Evolutionary conservation across 805 yeast genomes (phyloP).

Genomic region (Ogataea dorogensis): DNA sequence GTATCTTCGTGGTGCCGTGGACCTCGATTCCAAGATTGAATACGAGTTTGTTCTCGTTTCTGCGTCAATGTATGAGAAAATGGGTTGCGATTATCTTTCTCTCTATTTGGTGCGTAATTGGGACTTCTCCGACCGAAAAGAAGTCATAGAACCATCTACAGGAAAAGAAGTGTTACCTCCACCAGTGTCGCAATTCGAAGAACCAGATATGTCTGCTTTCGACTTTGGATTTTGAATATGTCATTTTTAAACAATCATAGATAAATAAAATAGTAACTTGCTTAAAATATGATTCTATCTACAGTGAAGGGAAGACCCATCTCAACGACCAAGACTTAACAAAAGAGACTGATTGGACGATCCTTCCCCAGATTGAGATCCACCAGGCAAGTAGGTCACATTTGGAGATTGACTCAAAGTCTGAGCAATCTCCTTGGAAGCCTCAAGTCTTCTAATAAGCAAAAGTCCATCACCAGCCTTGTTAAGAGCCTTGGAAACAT

Average conservation of each 20-base stretch:
- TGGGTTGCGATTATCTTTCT: slow-evolving; percentile 89
- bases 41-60: slow-evolving; percentile 60
- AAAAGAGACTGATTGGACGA: slow-evolving; percentile 54
- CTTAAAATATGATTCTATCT: slow-evolving; percentile 2
- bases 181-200: slow-evolving; percentile 56
- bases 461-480: slow-evolving; percentile 96
- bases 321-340: slow-evolving; percentile 65
- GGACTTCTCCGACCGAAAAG: slow-evolving; percentile 44
- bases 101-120: slow-evolving; percentile 63
- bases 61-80: slow-evolving; percentile 66
- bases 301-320: neutral
- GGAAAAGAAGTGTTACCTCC: slow-evolving; percentile 36
- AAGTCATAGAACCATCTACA: slow-evolving; percentile 1
- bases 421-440: slow-evolving; percentile 91
- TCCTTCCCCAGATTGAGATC: slow-evolving; percentile 38
- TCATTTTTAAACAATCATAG: too few relatives aligned
- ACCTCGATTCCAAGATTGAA: slow-evolving; percentile 48
- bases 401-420: slow-evolving; percentile 82
- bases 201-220: slow-evolving; percentile 77
- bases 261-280: neutral
- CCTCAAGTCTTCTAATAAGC: slow-evolving; percentile 92
- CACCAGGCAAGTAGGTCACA: slow-evolving; percentile 81
- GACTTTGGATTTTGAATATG: slow-evolving; percentile 46
- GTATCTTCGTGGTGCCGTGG: slow-evolving; percentile 49
- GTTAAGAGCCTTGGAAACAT: slow-evolving; percentile 85